Evolutionary conservation across 2,329 filamentous ascomycete species (phyloP).

Genomic region (Dendrostoma leiphaemia): DNA sequence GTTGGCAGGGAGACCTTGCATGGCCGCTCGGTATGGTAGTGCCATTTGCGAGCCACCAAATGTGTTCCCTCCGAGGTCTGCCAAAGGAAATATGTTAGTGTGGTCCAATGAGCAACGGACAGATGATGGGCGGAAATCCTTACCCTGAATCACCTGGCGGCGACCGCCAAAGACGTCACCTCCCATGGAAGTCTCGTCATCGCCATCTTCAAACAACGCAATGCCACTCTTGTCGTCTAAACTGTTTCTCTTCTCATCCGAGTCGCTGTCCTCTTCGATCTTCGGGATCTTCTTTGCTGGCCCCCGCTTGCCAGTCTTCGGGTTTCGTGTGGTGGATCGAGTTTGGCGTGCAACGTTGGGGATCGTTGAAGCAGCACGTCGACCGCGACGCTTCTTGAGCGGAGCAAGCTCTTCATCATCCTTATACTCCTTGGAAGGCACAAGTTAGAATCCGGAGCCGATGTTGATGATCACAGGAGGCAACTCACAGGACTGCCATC

Average conservation of each 20-base stretch:
- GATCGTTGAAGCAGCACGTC: slow-evolving; percentile 6
- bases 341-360: slow-evolving; percentile 18
- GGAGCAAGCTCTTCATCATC: slow-evolving; percentile 25
- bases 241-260: slow-evolving; percentile 9
- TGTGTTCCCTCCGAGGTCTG: background rate
- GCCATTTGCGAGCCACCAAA: background rate
- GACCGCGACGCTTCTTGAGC: slow-evolving; percentile 28
- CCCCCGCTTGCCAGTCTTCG: slow-evolving; percentile 1
- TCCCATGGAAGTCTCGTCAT: background rate
- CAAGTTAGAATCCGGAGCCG: background rate
- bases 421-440: slow-evolving; percentile 13
- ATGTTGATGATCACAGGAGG: background rate
- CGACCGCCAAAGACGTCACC: slow-evolving; percentile 6
- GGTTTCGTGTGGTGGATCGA: slow-evolving; percentile 7
- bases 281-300: slow-evolving; percentile 3
- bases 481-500: slow-evolving; percentile 48
- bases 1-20: slow-evolving; percentile 16
- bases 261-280: slow-evolving; percentile 3
- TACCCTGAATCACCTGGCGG: slow-evolving; percentile 6
- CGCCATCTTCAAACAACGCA: background rate
- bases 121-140: background rate
- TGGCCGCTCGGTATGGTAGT: slow-evolving; percentile 6
- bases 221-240: background rate
- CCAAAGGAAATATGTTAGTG: background rate
- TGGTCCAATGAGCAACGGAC: too few relatives aligned